A percentile compares a stretch with the other conserved stretches of the same genome.
phyloP scores from a whole-genome alignment of 768 basidiomycete species.

The Serendipita sp. region DNA sequence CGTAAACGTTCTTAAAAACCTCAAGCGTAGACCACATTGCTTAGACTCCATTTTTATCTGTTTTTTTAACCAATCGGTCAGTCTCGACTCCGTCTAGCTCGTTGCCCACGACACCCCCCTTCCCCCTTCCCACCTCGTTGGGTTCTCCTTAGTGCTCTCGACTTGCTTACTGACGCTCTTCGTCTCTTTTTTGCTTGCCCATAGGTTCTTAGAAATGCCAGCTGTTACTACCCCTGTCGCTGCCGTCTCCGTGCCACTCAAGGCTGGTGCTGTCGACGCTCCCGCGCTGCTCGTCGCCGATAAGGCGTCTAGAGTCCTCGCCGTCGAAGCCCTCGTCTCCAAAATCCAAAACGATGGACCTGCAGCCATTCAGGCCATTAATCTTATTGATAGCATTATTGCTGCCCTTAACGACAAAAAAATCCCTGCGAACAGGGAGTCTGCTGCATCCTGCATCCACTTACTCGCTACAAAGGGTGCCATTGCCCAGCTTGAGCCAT shows the following conservation, averaged over 20 bases:
- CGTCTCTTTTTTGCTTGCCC: constrained; percentile 20
- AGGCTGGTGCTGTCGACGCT: constrained; percentile 58
- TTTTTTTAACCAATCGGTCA: background rate
- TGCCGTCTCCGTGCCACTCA: constrained; percentile 55
- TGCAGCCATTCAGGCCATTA: constrained; percentile 49
- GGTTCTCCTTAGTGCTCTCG: constrained; percentile 16
- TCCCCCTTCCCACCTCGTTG: constrained; percentile 16
- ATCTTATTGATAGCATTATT: constrained; percentile 55
- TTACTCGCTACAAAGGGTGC: constrained; percentile 51
- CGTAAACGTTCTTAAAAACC: constrained; percentile 4
- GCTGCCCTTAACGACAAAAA: constrained; percentile 93
- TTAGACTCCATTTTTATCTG: constrained; percentile 4
- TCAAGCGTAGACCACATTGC: background rate
- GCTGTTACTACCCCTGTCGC: constrained; percentile 45
- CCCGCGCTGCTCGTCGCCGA: constrained; percentile 69
- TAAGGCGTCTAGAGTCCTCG: constrained; percentile 62
- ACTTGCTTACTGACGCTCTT: constrained; percentile 12
- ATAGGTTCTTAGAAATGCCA: constrained; percentile 32
- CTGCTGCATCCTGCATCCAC: constrained; percentile 57
- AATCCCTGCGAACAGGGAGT: constrained; percentile 79
- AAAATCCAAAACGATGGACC: constrained; percentile 75
- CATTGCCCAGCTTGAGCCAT: constrained; percentile 70
- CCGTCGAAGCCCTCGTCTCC: constrained; percentile 53
- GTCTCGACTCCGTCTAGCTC: background rate
- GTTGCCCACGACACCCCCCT: background rate